phyloP scores from a whole-genome alignment of 1,139 yeast species.

The Debaryomyces robertsiae region DNA sequence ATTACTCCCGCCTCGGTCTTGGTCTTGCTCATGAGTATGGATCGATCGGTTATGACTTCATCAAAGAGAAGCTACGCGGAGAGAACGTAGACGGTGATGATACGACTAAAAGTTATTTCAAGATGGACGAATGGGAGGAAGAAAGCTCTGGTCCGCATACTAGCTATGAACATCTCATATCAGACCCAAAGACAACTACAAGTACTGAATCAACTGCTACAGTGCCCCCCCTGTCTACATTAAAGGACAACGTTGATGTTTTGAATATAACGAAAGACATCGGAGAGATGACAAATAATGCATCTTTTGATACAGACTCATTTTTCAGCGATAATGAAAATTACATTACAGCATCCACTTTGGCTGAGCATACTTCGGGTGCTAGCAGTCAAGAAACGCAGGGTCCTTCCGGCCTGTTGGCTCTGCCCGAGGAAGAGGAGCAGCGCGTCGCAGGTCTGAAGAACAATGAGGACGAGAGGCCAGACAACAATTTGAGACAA shows the following conservation, averaged over 20 bases:
- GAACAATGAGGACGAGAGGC: too few species aligned
- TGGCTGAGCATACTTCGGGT: slow-evolving; percentile 8
- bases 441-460: too few species aligned
- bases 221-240: neutral
- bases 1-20: slow-evolving; percentile 25
- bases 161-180: slow-evolving; percentile 1
- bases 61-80: slow-evolving; percentile 45
- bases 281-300: slow-evolving; percentile 18
- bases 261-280: slow-evolving; percentile 24
- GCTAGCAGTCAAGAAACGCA: too few species aligned
- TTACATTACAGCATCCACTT: slow-evolving; percentile 18
- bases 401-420: too few species aligned
- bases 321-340: slow-evolving; percentile 20
- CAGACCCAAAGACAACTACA: slow-evolving; percentile 3
- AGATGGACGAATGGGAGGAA: slow-evolving; percentile 31
- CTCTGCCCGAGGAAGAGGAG: too few species aligned
- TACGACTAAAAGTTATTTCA: slow-evolving; percentile 26
- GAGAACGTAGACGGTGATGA: slow-evolving; percentile 35
- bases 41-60: slow-evolving; percentile 32
- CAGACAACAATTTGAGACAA: too few species aligned
- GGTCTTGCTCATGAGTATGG: slow-evolving; percentile 33
- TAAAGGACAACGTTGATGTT: slow-evolving; percentile 15
- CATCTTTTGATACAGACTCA: slow-evolving; percentile 23
- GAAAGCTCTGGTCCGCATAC: slow-evolving; percentile 5
- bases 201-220: slow-evolving; percentile 6